Conservation (phyloP, 169 alveolate species). For the Plasmodium fragile region DNA sequence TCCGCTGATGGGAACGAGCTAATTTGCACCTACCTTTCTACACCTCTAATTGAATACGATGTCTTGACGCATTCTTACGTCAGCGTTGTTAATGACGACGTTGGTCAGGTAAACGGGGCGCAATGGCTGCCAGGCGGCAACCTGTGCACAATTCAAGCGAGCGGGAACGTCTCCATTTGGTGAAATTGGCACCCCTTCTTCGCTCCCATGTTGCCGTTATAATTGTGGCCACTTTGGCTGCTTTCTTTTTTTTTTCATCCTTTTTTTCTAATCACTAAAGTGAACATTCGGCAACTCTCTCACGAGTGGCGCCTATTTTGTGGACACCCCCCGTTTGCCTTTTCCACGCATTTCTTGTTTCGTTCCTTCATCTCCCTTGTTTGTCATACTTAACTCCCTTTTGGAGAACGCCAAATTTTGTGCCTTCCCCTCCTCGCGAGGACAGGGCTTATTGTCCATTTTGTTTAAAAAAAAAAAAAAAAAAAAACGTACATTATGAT, state of each 20-base stretch:
- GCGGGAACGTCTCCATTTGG: slow-evolving; percentile 24
- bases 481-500: background rate
- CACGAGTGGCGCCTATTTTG: background rate
- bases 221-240: background rate
- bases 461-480: background rate
- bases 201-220: background rate
- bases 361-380: background rate
- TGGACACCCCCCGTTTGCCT: background rate
- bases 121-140: background rate
- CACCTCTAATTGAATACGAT: slow-evolving; percentile 7
- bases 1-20: slow-evolving; percentile 10
- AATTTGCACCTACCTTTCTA: slow-evolving; percentile 1
- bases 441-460: background rate
- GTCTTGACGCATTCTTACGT: slow-evolving; percentile 11
- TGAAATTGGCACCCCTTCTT: background rate
- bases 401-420: background rate
- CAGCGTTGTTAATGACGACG: slow-evolving; percentile 1
- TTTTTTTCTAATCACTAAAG: background rate
- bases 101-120: slow-evolving; percentile 18
- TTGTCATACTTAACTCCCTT: background rate
- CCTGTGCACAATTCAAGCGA: slow-evolving; percentile 4
- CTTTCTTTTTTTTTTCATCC: background rate
- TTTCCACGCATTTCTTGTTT: background rate
- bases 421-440: background rate
- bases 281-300: background rate